phyloP scores from a whole-genome alignment of 73 alveolate species.

The Paraurostyla sp. region DNA sequence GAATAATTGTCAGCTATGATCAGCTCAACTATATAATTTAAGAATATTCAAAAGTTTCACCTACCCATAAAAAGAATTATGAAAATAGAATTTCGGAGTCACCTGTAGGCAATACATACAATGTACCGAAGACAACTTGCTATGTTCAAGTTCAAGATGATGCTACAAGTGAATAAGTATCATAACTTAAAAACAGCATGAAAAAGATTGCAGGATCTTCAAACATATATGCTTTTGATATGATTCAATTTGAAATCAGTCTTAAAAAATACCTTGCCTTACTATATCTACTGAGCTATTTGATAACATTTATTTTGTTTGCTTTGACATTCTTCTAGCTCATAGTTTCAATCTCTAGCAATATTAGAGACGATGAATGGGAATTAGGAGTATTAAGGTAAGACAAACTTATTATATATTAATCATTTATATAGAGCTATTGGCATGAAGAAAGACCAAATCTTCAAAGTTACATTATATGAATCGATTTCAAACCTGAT shows the following conservation, averaged over 20 bases:
- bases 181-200: slow-evolving; percentile 2
- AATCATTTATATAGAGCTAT: slow-evolving; percentile 30
- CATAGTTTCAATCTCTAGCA: slow-evolving; percentile 18
- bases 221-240: slow-evolving; percentile 44
- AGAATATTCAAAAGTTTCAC: not conserved
- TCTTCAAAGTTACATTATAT: slow-evolving; percentile 1
- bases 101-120: not conserved
- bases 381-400: slow-evolving; percentile 63
- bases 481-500: slow-evolving; percentile 13
- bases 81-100: not conserved
- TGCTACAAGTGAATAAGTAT: not conserved
- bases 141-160: not conserved
- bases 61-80: not conserved
- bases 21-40: not conserved
- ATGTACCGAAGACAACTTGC: slow-evolving; percentile 32
- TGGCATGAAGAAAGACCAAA: slow-evolving; percentile 16
- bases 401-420: not conserved
- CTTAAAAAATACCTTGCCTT: not conserved
- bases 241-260: not conserved
- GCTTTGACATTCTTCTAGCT: slow-evolving; percentile 40
- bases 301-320: not conserved
- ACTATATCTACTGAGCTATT: not conserved
- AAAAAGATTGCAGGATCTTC: not conserved
- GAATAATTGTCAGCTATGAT: not conserved
- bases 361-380: slow-evolving; percentile 32